These are phyloP conservation scores for Aspergillus uvarum DNA, from an alignment of 2,329 filamentous ascomycete species.

Conservation along the genomic window DNA sequence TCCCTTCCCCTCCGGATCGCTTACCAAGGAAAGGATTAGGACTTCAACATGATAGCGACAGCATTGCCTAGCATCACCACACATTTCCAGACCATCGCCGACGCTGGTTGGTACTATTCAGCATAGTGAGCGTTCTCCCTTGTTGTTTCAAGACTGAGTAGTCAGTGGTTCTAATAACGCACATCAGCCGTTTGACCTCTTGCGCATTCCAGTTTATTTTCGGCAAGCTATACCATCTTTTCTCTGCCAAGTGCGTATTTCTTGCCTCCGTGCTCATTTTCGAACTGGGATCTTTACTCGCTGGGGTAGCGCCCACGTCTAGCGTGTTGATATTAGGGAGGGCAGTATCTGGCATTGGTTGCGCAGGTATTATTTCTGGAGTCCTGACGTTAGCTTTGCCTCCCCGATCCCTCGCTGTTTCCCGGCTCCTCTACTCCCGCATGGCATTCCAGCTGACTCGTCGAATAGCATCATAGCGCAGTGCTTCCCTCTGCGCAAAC, in stretches of 20 bases:
- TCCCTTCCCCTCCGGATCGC: too few species aligned
- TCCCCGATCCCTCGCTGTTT: too few species aligned
- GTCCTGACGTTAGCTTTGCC: conserved; percentile 1
- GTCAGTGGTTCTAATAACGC: not conserved
- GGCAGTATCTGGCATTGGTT: conserved; percentile 6
- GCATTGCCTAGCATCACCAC: conserved; percentile 6
- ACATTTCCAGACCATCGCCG: conserved; percentile 1
- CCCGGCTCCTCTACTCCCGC: too few species aligned
- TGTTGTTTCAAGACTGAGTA: too few species aligned
- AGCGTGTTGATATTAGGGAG: conserved; percentile 5
- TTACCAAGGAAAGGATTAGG: conserved; percentile 46
- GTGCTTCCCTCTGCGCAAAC: too few species aligned
- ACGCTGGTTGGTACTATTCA: conserved; percentile 10
- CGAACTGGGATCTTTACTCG: conserved; percentile 7
- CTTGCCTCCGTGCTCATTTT: conserved; percentile 2
- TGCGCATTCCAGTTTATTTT: conserved; percentile 10
- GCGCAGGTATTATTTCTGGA: conserved; percentile 6
- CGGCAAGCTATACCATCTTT: conserved; percentile 8
- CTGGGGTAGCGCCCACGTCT: not conserved
- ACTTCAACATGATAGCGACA: conserved; percentile 9
- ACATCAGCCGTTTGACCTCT: conserved; percentile 1
- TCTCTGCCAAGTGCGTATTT: conserved; percentile 4
- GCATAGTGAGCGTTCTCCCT: not conserved
- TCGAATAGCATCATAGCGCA: too few species aligned
- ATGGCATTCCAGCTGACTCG: too few species aligned